Base-by-base conservation (phyloP, 1,284 basidiomycete genomes). In the Trametes versicolor region DNA sequence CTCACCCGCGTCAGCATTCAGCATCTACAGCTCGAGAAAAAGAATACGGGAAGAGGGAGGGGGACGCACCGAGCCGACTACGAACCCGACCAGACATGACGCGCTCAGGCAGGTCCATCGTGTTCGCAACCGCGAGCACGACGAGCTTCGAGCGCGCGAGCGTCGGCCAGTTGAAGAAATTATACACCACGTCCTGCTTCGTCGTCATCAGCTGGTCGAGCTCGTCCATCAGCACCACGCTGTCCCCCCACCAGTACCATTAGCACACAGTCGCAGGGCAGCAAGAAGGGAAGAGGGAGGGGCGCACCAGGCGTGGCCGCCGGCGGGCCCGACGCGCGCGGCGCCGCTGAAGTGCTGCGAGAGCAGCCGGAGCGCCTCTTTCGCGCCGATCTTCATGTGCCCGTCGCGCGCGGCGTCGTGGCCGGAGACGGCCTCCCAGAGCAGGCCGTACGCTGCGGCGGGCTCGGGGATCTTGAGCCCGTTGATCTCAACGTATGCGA, bases 161-260 rank as follows among this genome's bases (percentile, higher is more conserved):
- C 12, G 95, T 97, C 1, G 97, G 98, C 97, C 98, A 99, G 77
- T 99, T 99, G 86, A 99, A 99, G 79, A 99, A 97, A 77, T 99
- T 99, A 81, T 99, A 99, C 47, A 99, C 94, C 2, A 99, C 97
- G 71, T 99, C 97, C 78, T 99, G 97, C 75, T 98, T 97, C 25
- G 92, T 84, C 0, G 97, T 99, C 68, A 99, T 89, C 37, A 99
- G 85, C 77, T 99, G 97, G 78, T 99, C 97, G 2, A 99, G 85
- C 79, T 99, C 97, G 76, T 99, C 97, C 94, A 99, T 98, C 27
- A 99, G 82, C 4, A 99, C 95, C 5, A 99, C 93, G 64, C 96
- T 98, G 71, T 23, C 1, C 8, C 2, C 8, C 17, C 23, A 49
- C 54, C 27, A 55, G 21, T 9, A n/a, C 6, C n/a, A 23, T 34